Conservation (phyloP, 345 rosid species). For the Citrus inodora region DNA sequence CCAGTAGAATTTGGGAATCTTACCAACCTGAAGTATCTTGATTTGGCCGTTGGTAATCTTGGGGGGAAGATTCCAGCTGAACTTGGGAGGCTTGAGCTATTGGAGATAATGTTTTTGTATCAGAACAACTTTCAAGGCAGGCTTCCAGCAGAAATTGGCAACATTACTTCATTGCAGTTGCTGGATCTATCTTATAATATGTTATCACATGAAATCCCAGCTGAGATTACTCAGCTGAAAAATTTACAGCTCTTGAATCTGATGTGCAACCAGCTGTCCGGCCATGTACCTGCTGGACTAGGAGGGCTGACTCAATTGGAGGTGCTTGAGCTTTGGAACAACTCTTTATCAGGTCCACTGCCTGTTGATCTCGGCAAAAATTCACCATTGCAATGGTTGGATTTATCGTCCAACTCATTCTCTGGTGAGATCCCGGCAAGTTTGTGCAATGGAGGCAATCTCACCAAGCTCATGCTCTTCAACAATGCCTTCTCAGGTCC, state of each 20-base stretch:
- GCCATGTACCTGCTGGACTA: constrained; percentile 55
- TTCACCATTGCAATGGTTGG: constrained; percentile 83
- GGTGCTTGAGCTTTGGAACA: constrained; percentile 89
- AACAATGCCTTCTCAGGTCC: constrained; percentile 78
- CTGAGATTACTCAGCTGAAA: constrained; percentile 51
- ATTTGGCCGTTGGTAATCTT: constrained; percentile 67
- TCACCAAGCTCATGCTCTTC: constrained; percentile 87
- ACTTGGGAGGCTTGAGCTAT: constrained; percentile 56
- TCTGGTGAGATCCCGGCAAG: constrained; percentile 68
- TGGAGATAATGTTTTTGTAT: constrained; percentile 65
- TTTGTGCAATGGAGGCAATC: constrained; percentile 69
- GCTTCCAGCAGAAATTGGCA: constrained; percentile 66
- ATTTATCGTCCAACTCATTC: constrained; percentile 73
- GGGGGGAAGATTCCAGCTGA: constrained; percentile 72
- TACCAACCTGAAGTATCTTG: constrained; percentile 70
- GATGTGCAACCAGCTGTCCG: constrained; percentile 76
- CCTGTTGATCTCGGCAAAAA: constrained; percentile 71
- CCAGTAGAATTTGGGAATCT: constrained; percentile 74
- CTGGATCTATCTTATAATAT: constrained; percentile 84
- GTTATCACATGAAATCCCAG: constrained; percentile 64
- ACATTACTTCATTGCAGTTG: constrained; percentile 47
- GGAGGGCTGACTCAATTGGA: constrained; percentile 49
- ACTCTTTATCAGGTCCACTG: constrained; percentile 73
- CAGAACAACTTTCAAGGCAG: constrained; percentile 64
- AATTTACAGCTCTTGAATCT: constrained; percentile 75